A percentile compares a stretch with the other conserved stretches of the same genome.
These are phyloP conservation scores for Backusella sp. DNA, from an alignment of 192 early-diverging fungal genomes.

Conservation along the genomic window DNA sequence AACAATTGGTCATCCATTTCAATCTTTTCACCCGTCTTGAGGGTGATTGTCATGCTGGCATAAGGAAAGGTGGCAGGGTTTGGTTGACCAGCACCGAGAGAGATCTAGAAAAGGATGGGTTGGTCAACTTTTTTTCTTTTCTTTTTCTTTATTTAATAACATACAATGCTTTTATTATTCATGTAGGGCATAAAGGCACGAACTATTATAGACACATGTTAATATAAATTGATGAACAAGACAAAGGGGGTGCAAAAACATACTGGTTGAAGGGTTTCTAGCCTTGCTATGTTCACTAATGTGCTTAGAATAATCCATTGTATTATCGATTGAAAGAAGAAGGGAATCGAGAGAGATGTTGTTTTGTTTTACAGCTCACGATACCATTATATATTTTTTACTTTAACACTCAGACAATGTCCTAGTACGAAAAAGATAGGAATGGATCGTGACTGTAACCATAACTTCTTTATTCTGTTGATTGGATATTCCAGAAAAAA, in stretches of 20 bases:
- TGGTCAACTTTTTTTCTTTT: background rate
- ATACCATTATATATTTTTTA: background rate
- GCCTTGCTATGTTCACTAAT: conserved; percentile 43
- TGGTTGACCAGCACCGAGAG: conserved; percentile 71
- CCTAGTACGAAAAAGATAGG: background rate
- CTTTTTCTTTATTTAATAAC: background rate
- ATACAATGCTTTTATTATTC: conserved; percentile 16
- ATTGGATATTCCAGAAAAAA: no score
- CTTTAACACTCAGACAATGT: background rate
- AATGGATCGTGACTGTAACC: no score
- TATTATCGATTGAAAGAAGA: background rate
- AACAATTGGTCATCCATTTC: conserved; percentile 55
- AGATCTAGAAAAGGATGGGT: conserved; percentile 41
- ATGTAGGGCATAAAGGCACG: conserved; percentile 35
- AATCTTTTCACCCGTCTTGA: conserved; percentile 59
- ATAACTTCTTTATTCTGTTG: no score
- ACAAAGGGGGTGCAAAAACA: background rate
- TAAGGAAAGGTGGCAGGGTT: conserved; percentile 68
- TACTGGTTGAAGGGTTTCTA: conserved; percentile 48
- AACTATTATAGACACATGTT: conserved; percentile 16
- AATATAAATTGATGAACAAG: background rate
- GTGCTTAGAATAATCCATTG: conserved; percentile 38
- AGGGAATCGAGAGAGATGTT: background rate
- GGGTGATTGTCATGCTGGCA: conserved; percentile 47
- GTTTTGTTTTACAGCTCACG: background rate